Evolutionary conservation across 805 yeast species (phyloP), one percentile per base, ranked within the genome.

Genomic region (Ogataea methylovora): DNA sequence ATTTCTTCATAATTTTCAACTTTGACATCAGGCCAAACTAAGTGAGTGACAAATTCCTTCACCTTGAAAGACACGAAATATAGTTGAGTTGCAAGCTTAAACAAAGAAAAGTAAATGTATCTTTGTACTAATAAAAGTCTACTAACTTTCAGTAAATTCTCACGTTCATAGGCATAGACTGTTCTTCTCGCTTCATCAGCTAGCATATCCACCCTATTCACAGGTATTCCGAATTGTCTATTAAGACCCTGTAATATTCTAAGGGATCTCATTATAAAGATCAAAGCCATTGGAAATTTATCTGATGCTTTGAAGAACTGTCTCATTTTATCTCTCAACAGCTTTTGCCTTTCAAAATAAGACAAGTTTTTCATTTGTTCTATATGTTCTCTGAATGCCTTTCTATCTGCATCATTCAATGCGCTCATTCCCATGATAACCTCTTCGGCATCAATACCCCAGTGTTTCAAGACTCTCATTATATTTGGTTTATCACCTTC

Each of bases 381-480:
- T 13, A 48, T 40, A 27, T 49, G 56, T 27, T 36, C 34, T 38
- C 40, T 33, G 33, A 41, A 23, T 16, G 40, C 52, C 31, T 47
- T 35, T 10, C 52, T 44, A 20, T 31, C 25, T 9, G 37, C 34
- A 2, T 80, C 71, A 37, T 65, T 65, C 50, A 79, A 55, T 48
- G 70, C 61, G 2, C 75, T 63, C 45, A 78, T 58, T 0, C 80
- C 65, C 2, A 79, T 72, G 49, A 83, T 69, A 54, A 79, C 52
- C 28, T 80, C 84, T 11, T 74, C 67, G 1, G 78, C 69, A 13
- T 77, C 74, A 21, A 83, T 65, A 2, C 94, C 94, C 94, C 94
- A 83, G 6, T 53, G 50, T 2, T 44, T 37, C 7, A 78, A 73
- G 27, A 83, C 69, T 3, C 56, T 51, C 22, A 58, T 59, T 7